Conservation (phyloP, 2,329 filamentous ascomycete species). For the Colletotrichum sp. region DNA sequence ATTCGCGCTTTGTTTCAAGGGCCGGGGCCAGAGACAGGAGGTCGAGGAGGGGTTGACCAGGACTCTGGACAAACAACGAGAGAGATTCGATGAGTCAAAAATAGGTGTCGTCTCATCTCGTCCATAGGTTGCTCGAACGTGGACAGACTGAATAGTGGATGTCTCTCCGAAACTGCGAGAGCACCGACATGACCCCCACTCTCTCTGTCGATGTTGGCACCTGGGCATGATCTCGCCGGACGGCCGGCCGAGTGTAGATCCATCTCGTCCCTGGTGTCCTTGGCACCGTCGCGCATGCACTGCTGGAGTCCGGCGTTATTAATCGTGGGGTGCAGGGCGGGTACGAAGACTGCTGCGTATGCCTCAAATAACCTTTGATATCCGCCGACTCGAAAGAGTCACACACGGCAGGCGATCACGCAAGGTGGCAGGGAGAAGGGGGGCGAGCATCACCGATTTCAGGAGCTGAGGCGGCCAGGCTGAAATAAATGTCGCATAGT, state of each 20-base stretch:
- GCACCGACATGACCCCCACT: conserved; percentile 16
- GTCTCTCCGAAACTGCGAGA: conserved; percentile 17
- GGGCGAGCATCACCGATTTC: neutral
- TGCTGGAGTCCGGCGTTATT: conserved; percentile 10
- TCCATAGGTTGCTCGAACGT: neutral
- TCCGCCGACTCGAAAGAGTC: conserved; percentile 7
- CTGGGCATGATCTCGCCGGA: conserved; percentile 12
- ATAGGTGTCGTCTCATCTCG: conserved; percentile 5
- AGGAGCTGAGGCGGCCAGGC: neutral
- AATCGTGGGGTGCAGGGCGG: conserved; percentile 19
- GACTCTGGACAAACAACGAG: neutral
- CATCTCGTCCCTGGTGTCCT: neutral
- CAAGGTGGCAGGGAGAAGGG: conserved; percentile 2
- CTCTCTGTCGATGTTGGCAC: neutral
- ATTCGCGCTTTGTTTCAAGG: conserved; percentile 15
- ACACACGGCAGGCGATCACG: conserved; percentile 5
- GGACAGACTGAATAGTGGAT: neutral
- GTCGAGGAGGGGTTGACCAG: neutral
- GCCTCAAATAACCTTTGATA: conserved; percentile 21
- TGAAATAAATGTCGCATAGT: conserved; percentile 15
- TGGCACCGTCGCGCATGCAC: conserved; percentile 10
- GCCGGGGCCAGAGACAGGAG: conserved; percentile 15
- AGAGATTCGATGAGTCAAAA: conserved; percentile 17
- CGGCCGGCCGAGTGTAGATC: conserved; percentile 17
- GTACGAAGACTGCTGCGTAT: neutral